These are phyloP conservation scores for Scheffersomyces lignicola DNA, from an alignment of 1,139 yeast species.

Conservation along the genomic window DNA sequence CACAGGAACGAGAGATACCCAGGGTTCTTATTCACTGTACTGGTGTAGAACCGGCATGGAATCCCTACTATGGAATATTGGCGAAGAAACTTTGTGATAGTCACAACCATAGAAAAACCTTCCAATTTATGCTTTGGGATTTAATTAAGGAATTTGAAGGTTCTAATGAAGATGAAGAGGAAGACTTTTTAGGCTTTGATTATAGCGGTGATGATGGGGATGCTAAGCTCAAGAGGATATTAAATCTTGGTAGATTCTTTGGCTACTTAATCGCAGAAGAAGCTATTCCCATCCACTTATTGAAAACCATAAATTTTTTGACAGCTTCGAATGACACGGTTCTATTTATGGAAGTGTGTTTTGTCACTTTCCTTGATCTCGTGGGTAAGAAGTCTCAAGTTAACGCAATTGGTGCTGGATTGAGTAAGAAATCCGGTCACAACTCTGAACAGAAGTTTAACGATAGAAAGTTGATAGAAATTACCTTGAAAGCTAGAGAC, in stretches of 20 bases:
- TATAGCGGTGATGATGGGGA: slow-evolving; percentile 43
- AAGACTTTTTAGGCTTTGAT: slow-evolving; percentile 25
- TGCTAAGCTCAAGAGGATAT: slow-evolving; percentile 53
- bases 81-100: slow-evolving; percentile 74
- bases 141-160: slow-evolving; percentile 70
- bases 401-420: slow-evolving; percentile 49
- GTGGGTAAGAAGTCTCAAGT: slow-evolving; percentile 66
- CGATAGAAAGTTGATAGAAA: slow-evolving; percentile 53
- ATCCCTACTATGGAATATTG: slow-evolving; percentile 85
- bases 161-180: slow-evolving; percentile 36
- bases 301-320: slow-evolving; percentile 73
- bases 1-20: slow-evolving; percentile 90
- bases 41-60: slow-evolving; percentile 77
- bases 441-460: slow-evolving; percentile 46
- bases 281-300: slow-evolving; percentile 66
- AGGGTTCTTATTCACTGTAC: slow-evolving; percentile 84
- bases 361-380: slow-evolving; percentile 66
- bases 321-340: slow-evolving; percentile 66
- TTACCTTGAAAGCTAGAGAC: slow-evolving; percentile 62
- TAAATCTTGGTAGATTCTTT: slow-evolving; percentile 77
- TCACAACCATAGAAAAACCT: slow-evolving; percentile 72
- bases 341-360: slow-evolving; percentile 70
- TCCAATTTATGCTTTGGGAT: slow-evolving; percentile 92
- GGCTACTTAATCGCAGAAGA: slow-evolving; percentile 76
- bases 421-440: slow-evolving; percentile 29